Conservation (phyloP, 2,329 filamentous ascomycete genomes). For the Trichoderma endophyticum region DNA sequence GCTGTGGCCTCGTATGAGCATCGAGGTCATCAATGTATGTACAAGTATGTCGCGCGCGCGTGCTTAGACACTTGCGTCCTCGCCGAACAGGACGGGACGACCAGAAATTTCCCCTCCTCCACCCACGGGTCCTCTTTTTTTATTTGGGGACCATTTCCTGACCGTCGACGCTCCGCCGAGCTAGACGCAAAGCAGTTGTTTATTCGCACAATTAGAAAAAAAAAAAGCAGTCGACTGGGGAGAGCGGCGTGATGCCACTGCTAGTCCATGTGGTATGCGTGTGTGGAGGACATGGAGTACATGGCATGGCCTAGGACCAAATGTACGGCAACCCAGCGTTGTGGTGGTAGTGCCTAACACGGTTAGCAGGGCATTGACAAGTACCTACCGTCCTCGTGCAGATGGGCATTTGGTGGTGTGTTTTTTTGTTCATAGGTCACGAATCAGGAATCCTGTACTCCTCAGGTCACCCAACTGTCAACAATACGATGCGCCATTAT, state of each 20-base stretch:
- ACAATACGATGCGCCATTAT: background rate
- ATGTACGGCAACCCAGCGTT: background rate
- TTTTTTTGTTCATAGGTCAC: background rate
- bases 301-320: background rate
- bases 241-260: background rate
- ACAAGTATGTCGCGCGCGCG: conserved; percentile 10
- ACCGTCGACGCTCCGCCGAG: background rate
- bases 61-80: background rate
- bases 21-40: background rate
- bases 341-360: background rate
- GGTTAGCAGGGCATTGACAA: background rate
- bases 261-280: background rate
- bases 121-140: background rate
- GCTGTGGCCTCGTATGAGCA: background rate
- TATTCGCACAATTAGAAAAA: background rate
- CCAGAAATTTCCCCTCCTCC: conserved; percentile 6
- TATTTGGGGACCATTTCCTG: background rate
- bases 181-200: background rate
- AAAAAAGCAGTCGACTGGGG: background rate
- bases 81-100: background rate
- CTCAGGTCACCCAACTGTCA: background rate
- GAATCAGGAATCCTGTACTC: background rate
- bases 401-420: background rate
- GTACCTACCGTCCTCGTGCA: background rate
- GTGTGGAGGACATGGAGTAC: background rate